A percentile compares a stretch with the other conserved stretches of the same genome.
phyloP scores from a whole-genome alignment of 2,329 filamentous ascomycete species.

The Fusarium zealandicum region DNA sequence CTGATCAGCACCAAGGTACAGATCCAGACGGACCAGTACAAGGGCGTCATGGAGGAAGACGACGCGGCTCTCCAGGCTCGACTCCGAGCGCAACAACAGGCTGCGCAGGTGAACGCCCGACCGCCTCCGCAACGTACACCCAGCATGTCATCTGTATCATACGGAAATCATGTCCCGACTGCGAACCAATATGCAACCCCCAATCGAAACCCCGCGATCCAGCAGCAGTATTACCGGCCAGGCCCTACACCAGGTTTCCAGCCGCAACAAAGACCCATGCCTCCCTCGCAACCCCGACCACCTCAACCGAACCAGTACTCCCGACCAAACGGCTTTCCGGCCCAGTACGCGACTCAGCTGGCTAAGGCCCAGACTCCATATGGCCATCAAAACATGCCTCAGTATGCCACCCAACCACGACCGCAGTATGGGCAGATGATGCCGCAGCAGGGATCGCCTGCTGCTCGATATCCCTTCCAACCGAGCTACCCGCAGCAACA shows the following conservation, averaged over 20 bases:
- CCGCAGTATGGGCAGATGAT: conserved; percentile 53
- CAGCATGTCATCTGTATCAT: conserved; percentile 49
- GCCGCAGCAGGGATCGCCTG: conserved; percentile 51
- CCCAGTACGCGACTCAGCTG: conserved; percentile 57
- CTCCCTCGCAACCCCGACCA: conserved; percentile 45
- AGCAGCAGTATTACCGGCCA: conserved; percentile 55
- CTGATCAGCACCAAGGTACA: conserved; percentile 82
- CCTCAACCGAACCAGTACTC: conserved; percentile 59
- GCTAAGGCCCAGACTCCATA: conserved; percentile 61
- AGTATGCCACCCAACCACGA: conserved; percentile 57
- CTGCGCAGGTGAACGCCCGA: conserved; percentile 46
- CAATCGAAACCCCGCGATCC: conserved; percentile 53
- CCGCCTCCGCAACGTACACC: conserved; percentile 50
- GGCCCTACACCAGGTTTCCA: conserved; percentile 52
- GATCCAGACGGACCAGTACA: conserved; percentile 75
- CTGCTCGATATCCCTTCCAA: conserved; percentile 53
- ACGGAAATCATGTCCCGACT: conserved; percentile 53
- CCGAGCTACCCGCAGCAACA: conserved; percentile 50
- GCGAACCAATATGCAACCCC: conserved; percentile 57
- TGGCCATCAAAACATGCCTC: conserved; percentile 58
- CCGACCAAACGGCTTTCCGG: conserved; percentile 56
- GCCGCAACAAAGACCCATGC: conserved; percentile 49
- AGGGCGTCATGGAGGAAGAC: conserved; percentile 85
- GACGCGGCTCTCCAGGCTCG: conserved; percentile 66
- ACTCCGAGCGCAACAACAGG: conserved; percentile 49